These are phyloP conservation scores for Xylariaceae sp. DNA, from an alignment of 2,329 filamentous ascomycete species.

Conservation along the genomic window DNA sequence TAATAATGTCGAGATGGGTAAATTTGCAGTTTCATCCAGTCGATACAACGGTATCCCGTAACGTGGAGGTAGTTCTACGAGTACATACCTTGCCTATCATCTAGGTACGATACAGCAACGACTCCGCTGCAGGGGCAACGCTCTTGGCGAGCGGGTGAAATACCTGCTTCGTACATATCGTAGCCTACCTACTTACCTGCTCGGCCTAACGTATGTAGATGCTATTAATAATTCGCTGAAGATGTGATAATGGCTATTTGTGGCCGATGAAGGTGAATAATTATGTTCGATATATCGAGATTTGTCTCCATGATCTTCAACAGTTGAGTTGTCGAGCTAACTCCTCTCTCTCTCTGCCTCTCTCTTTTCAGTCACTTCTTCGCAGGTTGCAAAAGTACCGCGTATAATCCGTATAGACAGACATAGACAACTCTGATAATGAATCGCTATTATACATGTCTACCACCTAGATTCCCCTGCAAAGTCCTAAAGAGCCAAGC, in stretches of 20 bases:
- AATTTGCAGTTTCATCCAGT: neutral
- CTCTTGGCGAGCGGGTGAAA: neutral
- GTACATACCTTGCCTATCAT: neutral
- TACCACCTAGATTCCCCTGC: neutral
- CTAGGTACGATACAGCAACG: neutral
- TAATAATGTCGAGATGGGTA: too few relatives aligned
- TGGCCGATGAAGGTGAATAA: too few relatives aligned
- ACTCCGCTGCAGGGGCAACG: neutral
- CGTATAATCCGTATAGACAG: neutral
- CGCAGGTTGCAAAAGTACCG: neutral
- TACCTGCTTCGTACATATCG: neutral
- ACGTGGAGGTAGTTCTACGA: neutral
- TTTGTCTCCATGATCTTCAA: too few relatives aligned
- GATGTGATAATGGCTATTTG: too few relatives aligned
- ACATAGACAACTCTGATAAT: neutral
- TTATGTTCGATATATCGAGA: too few relatives aligned
- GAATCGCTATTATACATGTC: neutral
- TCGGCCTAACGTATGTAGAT: neutral
- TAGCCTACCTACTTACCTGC: too few relatives aligned
- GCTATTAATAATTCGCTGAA: neutral
- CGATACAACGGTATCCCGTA: neutral
- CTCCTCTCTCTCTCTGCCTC: neutral
- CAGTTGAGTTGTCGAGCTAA: too few relatives aligned
- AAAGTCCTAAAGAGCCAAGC: neutral
- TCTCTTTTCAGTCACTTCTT: neutral